Base-by-base conservation (phyloP, 768 basidiomycete species). In the Suillus ampliporus region DNA sequence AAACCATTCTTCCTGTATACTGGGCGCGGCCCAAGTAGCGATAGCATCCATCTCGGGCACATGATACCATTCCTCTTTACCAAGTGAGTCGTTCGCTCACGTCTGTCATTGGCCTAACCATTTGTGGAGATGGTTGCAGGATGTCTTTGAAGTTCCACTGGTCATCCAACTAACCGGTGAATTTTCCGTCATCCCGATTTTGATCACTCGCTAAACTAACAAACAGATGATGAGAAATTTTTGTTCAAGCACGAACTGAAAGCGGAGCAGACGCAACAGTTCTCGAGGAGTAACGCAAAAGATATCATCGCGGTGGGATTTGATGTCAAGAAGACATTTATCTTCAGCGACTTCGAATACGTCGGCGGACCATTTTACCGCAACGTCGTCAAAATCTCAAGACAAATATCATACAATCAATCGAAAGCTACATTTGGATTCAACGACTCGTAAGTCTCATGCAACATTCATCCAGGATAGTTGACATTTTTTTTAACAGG, bases 1-100 rank as follows among this genome's bases (percentile, higher is more conserved):
- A 97, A 99, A 75, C 97, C 96, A 3, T 99, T 98, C 80, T 99
- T 92, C 82, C 79, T 99, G 65, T 99, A 99, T 77, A 99, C 97
- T 1, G 97, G 97, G 37, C 87, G 97, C 62, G 97, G 97, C 13
- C 97, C 97, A 21, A 94, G 92, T 66, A 97, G 94, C 71, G 94
- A 94, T 72, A 96, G 94, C 72, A 91, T 99, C 90, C 97, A 99
- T 80, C 80, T 99, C 56, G 97, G 97, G 19, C 97, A 99, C 74
- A 91, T 96, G 90, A 89, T 98, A 57, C 97, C 97, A 0, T 99
- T 99, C 76, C 85, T 91, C 56, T 97, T 99, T 75, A 98, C 97
- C 64, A 96, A 97, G 95, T 97, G 69, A 66, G 89, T 78, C 7
- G 35, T 37, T 51, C 50, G 47, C 6, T 53, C 35, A 11, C 11